These are phyloP conservation scores for Nepenthes alata DNA, from an alignment of 179 eudicot genomes.

Conservation along the genomic window DNA sequence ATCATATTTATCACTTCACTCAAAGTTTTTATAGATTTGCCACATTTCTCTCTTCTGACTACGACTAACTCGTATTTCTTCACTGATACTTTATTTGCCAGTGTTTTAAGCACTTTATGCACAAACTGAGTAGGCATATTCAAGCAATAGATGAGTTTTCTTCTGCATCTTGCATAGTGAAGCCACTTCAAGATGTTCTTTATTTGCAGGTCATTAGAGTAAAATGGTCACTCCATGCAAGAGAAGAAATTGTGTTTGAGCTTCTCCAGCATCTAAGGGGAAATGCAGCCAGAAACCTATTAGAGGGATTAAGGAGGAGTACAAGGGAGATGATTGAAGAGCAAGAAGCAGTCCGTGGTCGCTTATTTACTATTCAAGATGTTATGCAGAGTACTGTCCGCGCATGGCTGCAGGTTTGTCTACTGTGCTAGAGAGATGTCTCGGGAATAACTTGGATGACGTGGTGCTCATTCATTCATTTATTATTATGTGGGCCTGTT, in stretches of 20 bases:
- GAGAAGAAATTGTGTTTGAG: conserved; percentile 95
- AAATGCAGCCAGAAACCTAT: conserved; percentile 36
- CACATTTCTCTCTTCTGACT: too few species aligned
- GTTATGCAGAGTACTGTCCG: conserved; percentile 90
- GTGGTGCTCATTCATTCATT: too few species aligned
- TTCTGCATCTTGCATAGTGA: background rate
- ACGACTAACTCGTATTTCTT: too few species aligned
- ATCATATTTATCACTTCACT: too few species aligned
- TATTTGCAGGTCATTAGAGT: conserved; percentile 68
- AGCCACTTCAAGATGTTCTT: background rate
- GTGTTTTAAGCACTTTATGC: too few species aligned
- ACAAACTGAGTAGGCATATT: too few species aligned
- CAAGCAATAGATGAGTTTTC: background rate
- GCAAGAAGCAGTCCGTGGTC: conserved; percentile 98
- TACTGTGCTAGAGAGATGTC: too few species aligned
- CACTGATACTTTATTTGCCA: too few species aligned
- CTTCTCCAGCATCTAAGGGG: conserved; percentile 85
- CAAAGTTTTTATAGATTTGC: too few species aligned
- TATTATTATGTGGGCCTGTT: too few species aligned
- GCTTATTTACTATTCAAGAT: conserved; percentile 91
- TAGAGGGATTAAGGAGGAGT: conserved; percentile 61
- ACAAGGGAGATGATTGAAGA: conserved; percentile 84
- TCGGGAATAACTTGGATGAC: too few species aligned
- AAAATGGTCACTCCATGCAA: conserved; percentile 96
- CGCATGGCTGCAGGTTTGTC: conserved; percentile 82